Evolutionary conservation across 2,329 filamentous ascomycete genomes (phyloP), one percentile per base, ranked within the genome.

Genomic region (Aspergillus sojae): DNA sequence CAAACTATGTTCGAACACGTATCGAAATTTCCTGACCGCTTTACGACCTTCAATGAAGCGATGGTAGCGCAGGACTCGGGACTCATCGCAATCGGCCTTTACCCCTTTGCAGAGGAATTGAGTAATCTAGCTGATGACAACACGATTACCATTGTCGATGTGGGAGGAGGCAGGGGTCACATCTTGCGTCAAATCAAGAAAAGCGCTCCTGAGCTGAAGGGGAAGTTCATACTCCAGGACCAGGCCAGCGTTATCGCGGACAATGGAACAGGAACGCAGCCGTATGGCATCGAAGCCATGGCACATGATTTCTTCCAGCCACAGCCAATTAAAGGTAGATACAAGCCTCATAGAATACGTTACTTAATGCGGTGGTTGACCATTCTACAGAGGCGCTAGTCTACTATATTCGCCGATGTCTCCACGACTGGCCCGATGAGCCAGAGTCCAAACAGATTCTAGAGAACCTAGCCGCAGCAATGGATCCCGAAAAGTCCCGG

Each of bases 341-440:
- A 28, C 26, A 6, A 28, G 26, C 26, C 1, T 6, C 26, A 6
- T 28, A 28, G 26, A 28, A 28, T 28, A 28, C 26, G 26, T 6
- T 28, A 7, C 26, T 28, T 28, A 5, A 5, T 28, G 26, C 26
- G 26, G 5, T 28, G 26, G 26, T 7, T 60, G 19, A 5, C 16
- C 3, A 3, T 6, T 32, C 39, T 12, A 54, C n/a, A 70, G 72
- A 67, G 19, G 73, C 74, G 2, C 62, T 67, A n/a, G 65, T 70
- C 2, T 77, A 76, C 57, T 75, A 74, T 62, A 58, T 77, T 12
- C 73, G 73, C n/a, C 72, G 71, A 43, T 63, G 70, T 32, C 60
- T 76, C n/a, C 75, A 76, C 60, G 73, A 77, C 65, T 77, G 71
- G 68, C 67, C 65, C 30, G 58, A 65, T 52, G 55, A 66, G 9